Evolutionary conservation across 495 filamentous ascomycete genomes (phyloP).

Genomic region (Hapsidospora chrysogenum): DNA sequence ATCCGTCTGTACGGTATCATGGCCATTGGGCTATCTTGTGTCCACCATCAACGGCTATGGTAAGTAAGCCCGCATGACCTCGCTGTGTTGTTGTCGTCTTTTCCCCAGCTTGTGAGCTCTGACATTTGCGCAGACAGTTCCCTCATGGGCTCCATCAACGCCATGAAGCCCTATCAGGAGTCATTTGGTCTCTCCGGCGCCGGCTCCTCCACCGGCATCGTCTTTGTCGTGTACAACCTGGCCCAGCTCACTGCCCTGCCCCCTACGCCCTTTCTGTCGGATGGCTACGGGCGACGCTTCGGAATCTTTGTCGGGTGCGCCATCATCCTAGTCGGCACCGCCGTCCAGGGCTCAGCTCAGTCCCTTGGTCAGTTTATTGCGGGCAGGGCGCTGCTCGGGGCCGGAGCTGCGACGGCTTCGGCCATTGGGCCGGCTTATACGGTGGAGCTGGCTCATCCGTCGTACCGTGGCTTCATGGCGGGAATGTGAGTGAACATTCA

Average conservation of each 20-base stretch:
- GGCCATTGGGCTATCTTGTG: too few relatives aligned
- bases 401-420: conserved; percentile 46
- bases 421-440: conserved; percentile 44
- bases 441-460: conserved; percentile 46
- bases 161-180: conserved; percentile 21
- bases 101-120: too few relatives aligned
- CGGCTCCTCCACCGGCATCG: conserved; percentile 13
- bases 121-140: too few relatives aligned
- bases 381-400: conserved; percentile 44
- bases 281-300: not conserved
- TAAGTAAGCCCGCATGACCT: too few relatives aligned
- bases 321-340: conserved; percentile 4
- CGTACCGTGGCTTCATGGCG: too few relatives aligned
- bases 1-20: too few relatives aligned
- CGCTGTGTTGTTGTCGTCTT: too few relatives aligned
- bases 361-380: conserved; percentile 38
- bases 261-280: conserved; percentile 17
- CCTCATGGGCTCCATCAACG: conserved; percentile 24
- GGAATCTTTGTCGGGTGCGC: not conserved
- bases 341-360: not conserved
- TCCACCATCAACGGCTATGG: too few relatives aligned
- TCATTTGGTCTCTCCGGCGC: conserved; percentile 19
- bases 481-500: too few relatives aligned
- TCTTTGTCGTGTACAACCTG: conserved; percentile 21
- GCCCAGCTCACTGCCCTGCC: conserved; percentile 25